Conservation (phyloP, 1,139 yeast genomes). For the Wickerhamomyces sp. region DNA sequence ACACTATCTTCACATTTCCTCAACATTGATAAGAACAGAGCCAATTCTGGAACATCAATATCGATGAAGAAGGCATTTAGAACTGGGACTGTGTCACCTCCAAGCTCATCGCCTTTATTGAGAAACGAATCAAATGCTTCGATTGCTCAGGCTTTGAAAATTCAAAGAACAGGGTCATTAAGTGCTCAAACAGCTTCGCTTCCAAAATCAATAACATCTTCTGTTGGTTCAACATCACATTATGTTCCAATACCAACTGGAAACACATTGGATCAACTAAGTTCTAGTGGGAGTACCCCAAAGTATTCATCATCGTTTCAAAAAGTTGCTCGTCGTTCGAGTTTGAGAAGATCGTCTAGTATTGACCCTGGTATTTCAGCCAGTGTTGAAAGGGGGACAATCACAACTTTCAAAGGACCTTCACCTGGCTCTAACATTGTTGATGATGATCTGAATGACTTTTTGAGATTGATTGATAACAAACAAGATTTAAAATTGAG, state of each 20-base stretch:
- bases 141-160: constrained; percentile 27
- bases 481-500: constrained; percentile 50
- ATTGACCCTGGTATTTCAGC: constrained; percentile 18
- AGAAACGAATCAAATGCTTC: constrained; percentile 36
- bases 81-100: constrained; percentile 16
- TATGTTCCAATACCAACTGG: constrained; percentile 7
- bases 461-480: constrained; percentile 77
- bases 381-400: constrained; percentile 11
- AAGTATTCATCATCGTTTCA: constrained; percentile 36
- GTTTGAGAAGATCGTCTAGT: constrained; percentile 29
- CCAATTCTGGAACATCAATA: constrained; percentile 6
- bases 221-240: constrained; percentile 6
- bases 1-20: constrained; percentile 56
- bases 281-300: constrained; percentile 32
- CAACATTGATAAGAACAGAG: constrained; percentile 33
- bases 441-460: constrained; percentile 75
- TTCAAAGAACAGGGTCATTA: constrained; percentile 27
- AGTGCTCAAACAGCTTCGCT: constrained; percentile 17
- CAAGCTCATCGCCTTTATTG: constrained; percentile 20
- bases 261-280: constrained; percentile 17
- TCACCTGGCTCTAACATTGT: constrained; percentile 25
- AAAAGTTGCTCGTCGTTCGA: constrained; percentile 32
- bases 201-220: constrained; percentile 30
- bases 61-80: constrained; percentile 18
- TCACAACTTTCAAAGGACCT: constrained; percentile 11